These are phyloP conservation scores for Pyrenula massariospora DNA, from an alignment of 495 filamentous ascomycete genomes.

Conservation along the genomic window DNA sequence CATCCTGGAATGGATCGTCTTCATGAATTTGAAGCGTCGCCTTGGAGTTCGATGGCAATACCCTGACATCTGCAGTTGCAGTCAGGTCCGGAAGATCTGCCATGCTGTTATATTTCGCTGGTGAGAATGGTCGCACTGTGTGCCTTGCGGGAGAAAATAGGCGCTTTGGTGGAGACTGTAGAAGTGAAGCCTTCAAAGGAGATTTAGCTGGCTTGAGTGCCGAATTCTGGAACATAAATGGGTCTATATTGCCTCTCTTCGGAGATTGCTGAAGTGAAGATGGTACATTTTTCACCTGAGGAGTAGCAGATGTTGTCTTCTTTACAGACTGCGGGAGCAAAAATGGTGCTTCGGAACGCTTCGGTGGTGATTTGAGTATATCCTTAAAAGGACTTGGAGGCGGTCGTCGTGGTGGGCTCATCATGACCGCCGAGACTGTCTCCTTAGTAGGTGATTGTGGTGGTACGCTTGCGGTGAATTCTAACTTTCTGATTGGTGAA, in stretches of 20 bases:
- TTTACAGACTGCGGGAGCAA: constrained; percentile 3
- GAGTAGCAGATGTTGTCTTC: constrained; percentile 15
- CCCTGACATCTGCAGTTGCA: constrained; percentile 11
- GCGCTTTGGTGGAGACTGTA: constrained; percentile 32
- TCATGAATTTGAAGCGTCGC: not conserved
- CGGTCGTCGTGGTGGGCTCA: constrained; percentile 37
- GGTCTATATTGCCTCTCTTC: constrained; percentile 25
- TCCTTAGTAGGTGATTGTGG: constrained; percentile 11
- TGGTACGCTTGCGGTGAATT: constrained; percentile 17
- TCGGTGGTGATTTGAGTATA: constrained; percentile 20
- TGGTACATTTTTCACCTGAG: constrained; percentile 12
- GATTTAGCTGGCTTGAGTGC: constrained; percentile 18
- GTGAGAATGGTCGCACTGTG: constrained; percentile 5
- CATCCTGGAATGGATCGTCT: not conserved
- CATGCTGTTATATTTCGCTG: not conserved
- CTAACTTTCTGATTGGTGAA: constrained; percentile 21
- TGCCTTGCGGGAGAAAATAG: constrained; percentile 25
- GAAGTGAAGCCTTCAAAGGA: constrained; percentile 22
- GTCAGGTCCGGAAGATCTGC: not conserved
- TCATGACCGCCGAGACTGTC: constrained; percentile 17
- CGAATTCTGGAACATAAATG: constrained; percentile 19
- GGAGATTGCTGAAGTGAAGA: constrained; percentile 33
- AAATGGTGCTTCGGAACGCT: constrained; percentile 10
- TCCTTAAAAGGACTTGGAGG: constrained; percentile 40
- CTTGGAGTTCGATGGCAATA: constrained; percentile 4